phyloP scores from a whole-genome alignment of 495 filamentous ascomycete genomes.

The Neurospora sp. region DNA sequence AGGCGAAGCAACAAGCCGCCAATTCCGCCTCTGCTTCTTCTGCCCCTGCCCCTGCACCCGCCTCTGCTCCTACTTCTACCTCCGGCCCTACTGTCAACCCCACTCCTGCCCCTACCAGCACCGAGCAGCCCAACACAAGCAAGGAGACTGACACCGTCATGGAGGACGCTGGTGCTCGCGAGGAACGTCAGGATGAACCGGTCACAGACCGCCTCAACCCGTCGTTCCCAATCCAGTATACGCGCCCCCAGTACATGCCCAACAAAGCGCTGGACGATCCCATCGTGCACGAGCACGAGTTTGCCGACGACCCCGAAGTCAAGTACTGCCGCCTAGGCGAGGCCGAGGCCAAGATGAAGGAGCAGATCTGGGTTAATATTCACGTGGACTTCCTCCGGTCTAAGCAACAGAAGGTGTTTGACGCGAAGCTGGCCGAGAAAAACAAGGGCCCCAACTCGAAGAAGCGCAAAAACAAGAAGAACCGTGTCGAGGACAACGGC shows the following conservation, averaged over 20 bases:
- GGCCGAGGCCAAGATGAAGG: slow-evolving; percentile 65
- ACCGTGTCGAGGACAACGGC: slow-evolving; percentile 42
- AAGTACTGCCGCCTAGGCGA: slow-evolving; percentile 59
- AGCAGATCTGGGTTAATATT: slow-evolving; percentile 83
- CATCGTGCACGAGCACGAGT: slow-evolving; percentile 65
- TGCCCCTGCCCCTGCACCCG: neutral
- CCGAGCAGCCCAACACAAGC: neutral
- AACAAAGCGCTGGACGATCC: slow-evolving; percentile 30
- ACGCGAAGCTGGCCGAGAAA: slow-evolving; percentile 46
- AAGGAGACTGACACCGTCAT: neutral
- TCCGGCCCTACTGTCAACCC: neutral
- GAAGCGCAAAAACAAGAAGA: slow-evolving; percentile 39
- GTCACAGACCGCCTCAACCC: neutral
- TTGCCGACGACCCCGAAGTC: slow-evolving; percentile 80
- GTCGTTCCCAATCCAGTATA: neutral
- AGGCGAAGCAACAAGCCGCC: slow-evolving; percentile 8
- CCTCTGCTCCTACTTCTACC: neutral
- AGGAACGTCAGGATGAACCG: neutral
- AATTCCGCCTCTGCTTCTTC: neutral
- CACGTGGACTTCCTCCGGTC: slow-evolving; percentile 84
- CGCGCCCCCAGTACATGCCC: neutral
- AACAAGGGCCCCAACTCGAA: slow-evolving; percentile 38
- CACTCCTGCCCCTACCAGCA: neutral
- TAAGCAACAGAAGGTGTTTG: slow-evolving; percentile 66
- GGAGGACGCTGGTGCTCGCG: neutral